phyloP scores from a whole-genome alignment of 2,329 filamentous ascomycete species.

The Talaromyces amestolkiae region DNA sequence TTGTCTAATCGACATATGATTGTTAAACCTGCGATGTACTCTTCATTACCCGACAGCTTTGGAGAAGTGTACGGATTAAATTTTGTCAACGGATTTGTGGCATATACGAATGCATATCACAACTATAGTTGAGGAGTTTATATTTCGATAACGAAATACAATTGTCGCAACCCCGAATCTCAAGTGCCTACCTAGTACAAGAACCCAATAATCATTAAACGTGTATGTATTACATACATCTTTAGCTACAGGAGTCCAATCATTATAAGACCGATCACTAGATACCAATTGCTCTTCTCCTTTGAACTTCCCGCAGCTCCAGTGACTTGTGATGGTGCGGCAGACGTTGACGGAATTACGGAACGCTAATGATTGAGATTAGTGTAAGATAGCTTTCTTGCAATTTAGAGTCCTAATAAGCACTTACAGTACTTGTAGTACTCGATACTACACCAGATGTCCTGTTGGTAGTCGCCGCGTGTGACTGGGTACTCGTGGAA shows the following conservation, averaged over 20 bases:
- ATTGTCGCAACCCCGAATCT: neutral
- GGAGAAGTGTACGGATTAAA: too few relatives aligned
- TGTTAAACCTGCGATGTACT: neutral
- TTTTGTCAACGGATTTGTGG: neutral
- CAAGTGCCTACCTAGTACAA: neutral
- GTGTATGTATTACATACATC: neutral
- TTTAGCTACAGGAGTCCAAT: neutral
- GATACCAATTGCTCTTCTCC: neutral
- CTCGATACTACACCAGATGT: neutral
- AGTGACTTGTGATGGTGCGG: neutral
- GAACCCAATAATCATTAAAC: neutral
- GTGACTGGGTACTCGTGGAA: neutral
- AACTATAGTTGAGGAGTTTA: neutral
- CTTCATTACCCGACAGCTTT: neutral
- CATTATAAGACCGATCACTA: neutral
- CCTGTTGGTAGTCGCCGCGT: neutral
- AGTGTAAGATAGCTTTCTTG: neutral
- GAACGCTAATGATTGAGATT: neutral
- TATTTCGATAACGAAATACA: neutral
- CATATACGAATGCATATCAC: neutral
- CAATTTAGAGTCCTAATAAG: neutral
- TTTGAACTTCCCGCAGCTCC: neutral
- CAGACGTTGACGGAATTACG: neutral
- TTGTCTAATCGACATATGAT: conserved; percentile 1
- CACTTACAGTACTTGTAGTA: neutral